Evolutionary conservation across 768 basidiomycete species (phyloP), one percentile per base, ranked within the genome.

Genomic region (Lentinula lateritia): DNA sequence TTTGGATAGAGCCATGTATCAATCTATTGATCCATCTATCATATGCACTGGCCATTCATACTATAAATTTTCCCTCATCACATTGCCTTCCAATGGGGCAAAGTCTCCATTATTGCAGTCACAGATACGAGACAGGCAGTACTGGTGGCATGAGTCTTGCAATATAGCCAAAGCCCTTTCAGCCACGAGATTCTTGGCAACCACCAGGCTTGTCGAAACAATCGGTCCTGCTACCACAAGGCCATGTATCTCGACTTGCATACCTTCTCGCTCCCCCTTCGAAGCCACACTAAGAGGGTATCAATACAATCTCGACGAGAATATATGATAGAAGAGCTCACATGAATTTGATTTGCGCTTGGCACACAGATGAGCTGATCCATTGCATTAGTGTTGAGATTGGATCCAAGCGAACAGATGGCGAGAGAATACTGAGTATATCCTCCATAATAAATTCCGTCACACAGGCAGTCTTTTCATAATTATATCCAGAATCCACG

Each of bases 401-500:
- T 2, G 93, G 93, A 68, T 95, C 89, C 62, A 78, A 76, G 16
- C 81, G 80, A 61, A 90, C 71, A 35, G 80, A 77, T 1, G 87
- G 87, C 0, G 79, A 80, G 16, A 94, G 75, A 0, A 76, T 76
- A 6, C 74, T 79, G 34, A 95, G 71, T 2, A 94, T 75, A 45
- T 90, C 89, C 28, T 77, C 76, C 84, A 95, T 88, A 20, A 86
- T 73, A 48, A 75, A 65, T 70, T 88, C 83, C 20, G 87, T 80
- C 16, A 93, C 78, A 0, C 75, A 75, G 15, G 82, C 81, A 3
- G 86, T 84, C 62, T 78, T 83, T 55, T 92, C 90, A 62, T 90
- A 86, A 64, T 92, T 74, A 68, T 88, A 92, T 5, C 81, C 85
- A 5, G 85, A 83, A 72, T 96, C 94, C 46, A 95, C 82, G 34